Percentiles rank a stretch among this genome's conserved stretches.
Conservation (phyloP, 345 rosid species). For the Crucihimalaya himalaica region DNA sequence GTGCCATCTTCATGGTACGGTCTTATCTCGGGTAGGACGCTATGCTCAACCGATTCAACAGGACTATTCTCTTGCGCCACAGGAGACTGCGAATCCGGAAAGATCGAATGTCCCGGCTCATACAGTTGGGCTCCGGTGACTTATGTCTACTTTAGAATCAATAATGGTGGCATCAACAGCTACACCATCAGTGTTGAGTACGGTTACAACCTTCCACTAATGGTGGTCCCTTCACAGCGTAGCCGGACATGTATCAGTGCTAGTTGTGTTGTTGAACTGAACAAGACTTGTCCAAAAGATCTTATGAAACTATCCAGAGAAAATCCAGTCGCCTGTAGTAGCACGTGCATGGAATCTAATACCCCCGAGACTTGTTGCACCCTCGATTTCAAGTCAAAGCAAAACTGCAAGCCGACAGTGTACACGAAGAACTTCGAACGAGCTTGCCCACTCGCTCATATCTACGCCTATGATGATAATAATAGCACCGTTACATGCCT, state of each 20-base stretch:
- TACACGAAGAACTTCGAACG: constrained; percentile 26
- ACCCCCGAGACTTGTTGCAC: constrained; percentile 22
- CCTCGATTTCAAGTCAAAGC: constrained; percentile 14
- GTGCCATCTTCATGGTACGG: constrained; percentile 38
- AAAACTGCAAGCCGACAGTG: constrained; percentile 30
- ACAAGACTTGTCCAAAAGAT: constrained; percentile 27
- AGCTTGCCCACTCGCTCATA: constrained; percentile 25
- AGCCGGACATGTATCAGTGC: constrained; percentile 25
- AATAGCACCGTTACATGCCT: constrained; percentile 21
- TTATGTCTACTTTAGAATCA: constrained; percentile 24
- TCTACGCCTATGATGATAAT: constrained; percentile 16
- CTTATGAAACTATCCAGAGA: neutral
- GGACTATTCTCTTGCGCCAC: constrained; percentile 24
- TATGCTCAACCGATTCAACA: constrained; percentile 23
- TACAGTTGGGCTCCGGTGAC: constrained; percentile 27
- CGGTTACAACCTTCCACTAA: constrained; percentile 35
- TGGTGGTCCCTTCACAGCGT: constrained; percentile 25
- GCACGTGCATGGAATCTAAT: neutral
- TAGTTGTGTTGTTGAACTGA: constrained; percentile 17
- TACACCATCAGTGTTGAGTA: constrained; percentile 19
- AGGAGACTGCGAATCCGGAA: constrained; percentile 27
- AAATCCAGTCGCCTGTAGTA: neutral
- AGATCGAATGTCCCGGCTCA: neutral
- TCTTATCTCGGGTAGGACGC: constrained; percentile 31
- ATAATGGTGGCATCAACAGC: constrained; percentile 10